These are phyloP conservation scores for Dissophora globulifera DNA, from an alignment of 192 early-diverging fungal species.

Conservation along the genomic window DNA sequence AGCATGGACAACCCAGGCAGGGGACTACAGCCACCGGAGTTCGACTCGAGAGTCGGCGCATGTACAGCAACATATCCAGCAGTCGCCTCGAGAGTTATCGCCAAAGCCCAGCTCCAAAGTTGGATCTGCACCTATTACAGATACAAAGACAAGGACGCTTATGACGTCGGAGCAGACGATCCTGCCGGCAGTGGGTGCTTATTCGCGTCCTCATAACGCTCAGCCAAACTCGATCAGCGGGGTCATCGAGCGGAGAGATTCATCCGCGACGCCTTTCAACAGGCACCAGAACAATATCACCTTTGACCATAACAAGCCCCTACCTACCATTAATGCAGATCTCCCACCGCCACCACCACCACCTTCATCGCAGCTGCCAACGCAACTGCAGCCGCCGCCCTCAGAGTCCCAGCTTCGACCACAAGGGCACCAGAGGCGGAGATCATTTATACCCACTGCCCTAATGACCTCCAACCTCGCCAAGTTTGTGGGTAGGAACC, in stretches of 20 bases:
- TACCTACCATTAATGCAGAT: slow-evolving; percentile 1
- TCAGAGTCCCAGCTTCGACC: background rate
- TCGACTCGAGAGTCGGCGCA: background rate
- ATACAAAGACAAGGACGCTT: too few species aligned
- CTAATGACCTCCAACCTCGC: slow-evolving; percentile 43
- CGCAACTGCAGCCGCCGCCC: background rate
- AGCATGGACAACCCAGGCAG: too few species aligned
- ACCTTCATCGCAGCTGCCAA: background rate
- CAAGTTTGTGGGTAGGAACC: slow-evolving; percentile 29
- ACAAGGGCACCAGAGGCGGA: slow-evolving; percentile 21
- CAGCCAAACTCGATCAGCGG: too few species aligned
- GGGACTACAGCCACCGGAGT: too few species aligned
- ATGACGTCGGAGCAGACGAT: too few species aligned
- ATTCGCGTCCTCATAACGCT: too few species aligned
- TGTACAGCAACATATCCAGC: too few species aligned
- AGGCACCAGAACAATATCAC: background rate
- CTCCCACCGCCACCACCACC: background rate
- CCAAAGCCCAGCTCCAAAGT: background rate
- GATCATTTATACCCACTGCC: slow-evolving; percentile 30
- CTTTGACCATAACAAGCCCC: slow-evolving; percentile 14
- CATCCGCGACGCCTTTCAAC: too few species aligned
- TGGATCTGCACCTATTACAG: too few species aligned
- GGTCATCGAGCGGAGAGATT: too few species aligned
- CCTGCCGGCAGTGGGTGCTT: too few species aligned
- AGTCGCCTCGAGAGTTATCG: background rate